Evolutionary conservation across 2,329 filamentous ascomycete genomes (phyloP), one percentile per base, ranked within the genome.

Genomic region (Verticillium albo-atrum): DNA sequence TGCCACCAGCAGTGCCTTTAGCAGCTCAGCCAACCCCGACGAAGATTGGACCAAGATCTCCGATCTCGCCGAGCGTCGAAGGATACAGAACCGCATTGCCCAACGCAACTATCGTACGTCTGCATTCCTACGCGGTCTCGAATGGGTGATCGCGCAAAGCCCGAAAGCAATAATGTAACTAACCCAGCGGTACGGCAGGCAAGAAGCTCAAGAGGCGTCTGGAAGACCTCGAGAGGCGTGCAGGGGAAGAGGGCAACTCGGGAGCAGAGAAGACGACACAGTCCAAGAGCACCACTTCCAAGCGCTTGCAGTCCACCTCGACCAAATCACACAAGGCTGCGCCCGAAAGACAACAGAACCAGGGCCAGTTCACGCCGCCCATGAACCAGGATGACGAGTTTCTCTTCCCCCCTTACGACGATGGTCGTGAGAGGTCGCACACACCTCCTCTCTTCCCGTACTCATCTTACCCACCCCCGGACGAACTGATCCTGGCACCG

Each of bases 21-120:
- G 91, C 77, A 90, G 89, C 69, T 96, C 92, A 64, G 94, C 93
- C 68, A 96, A 96, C 74, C 91, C 94, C 58, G 93, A 97, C 71
- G 94, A 98, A 79, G 94, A 98, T 79, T 98, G 94, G 94, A 97
- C 94, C 72, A 96, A 97, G 86, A 97, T 98, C 74, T 96, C 94
- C 60, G 94, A 98, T 75, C 88, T 98, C 61, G 94, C 93, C 56
- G 94, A 98, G 79, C 88, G 95, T 71, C 84, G 93, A 70, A 86
- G 93, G 72, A 97, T 97, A 79, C 93, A 98, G 78, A 98, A 98
- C 79, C 88, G 94, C 68, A 97, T 98, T 82, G 94, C 94, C 67
- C 94, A 98, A 79, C 89, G 93, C 70, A 97, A 97, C 81, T 97
- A 97, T 80, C 92, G 92, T 96, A 82, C 73, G 55, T 25, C 30